Base-by-base conservation (phyloP, 1,284 basidiomycete species). In the Cutaneotrichosporon mucoides region DNA sequence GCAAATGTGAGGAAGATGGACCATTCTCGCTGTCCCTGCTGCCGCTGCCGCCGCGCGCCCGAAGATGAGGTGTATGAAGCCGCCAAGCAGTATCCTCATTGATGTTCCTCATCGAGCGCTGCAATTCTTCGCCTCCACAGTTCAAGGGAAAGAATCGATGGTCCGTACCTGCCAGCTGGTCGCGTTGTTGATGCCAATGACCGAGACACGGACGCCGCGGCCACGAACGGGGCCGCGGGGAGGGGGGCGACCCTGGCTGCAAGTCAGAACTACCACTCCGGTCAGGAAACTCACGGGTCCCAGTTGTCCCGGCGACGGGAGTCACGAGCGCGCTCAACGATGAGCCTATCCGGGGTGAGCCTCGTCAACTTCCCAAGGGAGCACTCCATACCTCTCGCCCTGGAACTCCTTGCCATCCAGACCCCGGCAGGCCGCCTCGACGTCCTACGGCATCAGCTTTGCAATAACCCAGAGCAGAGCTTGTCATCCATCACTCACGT, bases 81-180 rank as follows among this genome's bases (percentile, higher is more conserved):
- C 24, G 24, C 24, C 24, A 24, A 24, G 24, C 24, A 24, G 24
- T 24, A 24, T 24, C 24, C 24, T 24, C 24, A 24, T 24, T 24
- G 24, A 44, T 36, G 10, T 33, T 48, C 46, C 33, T 48, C 46
- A 33, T 36, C 46, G 46, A 16, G 45, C 34, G 46, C n/a, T 12
- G 24, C 33, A 24, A 34, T 33, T 48, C 46, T 48, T 36, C 34
- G 46, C 53, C 53, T 38, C 53, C 53, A 45, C 36, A 53, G 34
- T 7, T 44, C 43, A 45, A 45, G 34, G 50, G 40, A 46, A 52
- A 35, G 56, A 16, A 37, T 59, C 45, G 46, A 40, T 36, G 48
- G 62, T 64, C 62, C 78, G 68, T 85, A 97, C 93, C 92, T 97
- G 93, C 93, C 93, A 97, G 79, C 91, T 94, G 48, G 92, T 94